These are phyloP conservation scores for Calonectria montana DNA, from an alignment of 2,329 filamentous ascomycete species.

Conservation along the genomic window DNA sequence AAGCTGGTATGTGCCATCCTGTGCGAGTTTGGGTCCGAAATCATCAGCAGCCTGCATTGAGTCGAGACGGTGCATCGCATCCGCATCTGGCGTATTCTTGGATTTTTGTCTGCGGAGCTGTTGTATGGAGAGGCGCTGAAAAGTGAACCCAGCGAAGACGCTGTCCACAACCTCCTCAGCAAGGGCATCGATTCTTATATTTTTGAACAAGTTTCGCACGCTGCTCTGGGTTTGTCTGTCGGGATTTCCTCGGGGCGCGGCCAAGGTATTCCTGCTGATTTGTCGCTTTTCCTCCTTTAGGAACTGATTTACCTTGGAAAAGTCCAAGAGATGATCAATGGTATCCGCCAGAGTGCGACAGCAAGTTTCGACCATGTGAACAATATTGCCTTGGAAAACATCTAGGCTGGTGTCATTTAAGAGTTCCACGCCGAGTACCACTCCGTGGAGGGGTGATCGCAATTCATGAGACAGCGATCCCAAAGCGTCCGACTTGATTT, in stretches of 20 bases:
- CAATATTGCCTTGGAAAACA: conserved; percentile 58
- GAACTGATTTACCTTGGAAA: conserved; percentile 63
- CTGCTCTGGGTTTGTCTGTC: neutral
- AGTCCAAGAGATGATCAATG: conserved; percentile 64
- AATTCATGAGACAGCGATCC: conserved; percentile 72
- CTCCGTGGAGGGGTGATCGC: conserved; percentile 69
- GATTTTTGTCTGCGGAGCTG: conserved; percentile 26
- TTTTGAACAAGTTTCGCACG: neutral
- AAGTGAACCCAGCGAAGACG: conserved; percentile 36
- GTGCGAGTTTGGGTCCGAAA: neutral
- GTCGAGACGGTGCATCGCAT: conserved; percentile 4
- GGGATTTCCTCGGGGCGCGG: neutral
- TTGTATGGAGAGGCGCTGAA: conserved; percentile 26
- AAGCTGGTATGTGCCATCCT: neutral
- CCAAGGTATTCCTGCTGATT: neutral
- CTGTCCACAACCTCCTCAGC: conserved; percentile 39
- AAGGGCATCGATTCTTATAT: conserved; percentile 29
- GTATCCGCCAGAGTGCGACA: conserved; percentile 64
- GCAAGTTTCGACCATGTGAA: conserved; percentile 62
- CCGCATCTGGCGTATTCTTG: neutral
- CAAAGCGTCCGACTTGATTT: conserved; percentile 68
- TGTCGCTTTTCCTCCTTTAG: conserved; percentile 27
- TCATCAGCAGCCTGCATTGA: neutral
- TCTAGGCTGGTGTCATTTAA: conserved; percentile 62
- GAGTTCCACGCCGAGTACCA: conserved; percentile 66